These are phyloP conservation scores for Volutella citrinella DNA, from an alignment of 2,329 filamentous ascomycete genomes.

Conservation along the genomic window DNA sequence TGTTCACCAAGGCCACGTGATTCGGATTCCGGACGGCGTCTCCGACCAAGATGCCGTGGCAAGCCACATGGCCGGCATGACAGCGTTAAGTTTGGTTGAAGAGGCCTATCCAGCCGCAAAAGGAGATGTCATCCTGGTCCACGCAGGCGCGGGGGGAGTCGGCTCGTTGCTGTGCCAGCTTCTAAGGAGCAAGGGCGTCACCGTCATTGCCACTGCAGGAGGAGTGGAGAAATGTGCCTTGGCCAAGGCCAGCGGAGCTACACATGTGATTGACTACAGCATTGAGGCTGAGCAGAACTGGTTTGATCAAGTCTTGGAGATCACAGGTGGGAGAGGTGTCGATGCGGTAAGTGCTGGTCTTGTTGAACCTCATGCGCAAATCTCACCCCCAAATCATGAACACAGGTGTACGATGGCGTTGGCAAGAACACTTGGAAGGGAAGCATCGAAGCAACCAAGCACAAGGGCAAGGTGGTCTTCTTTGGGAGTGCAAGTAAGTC, in stretches of 20 bases:
- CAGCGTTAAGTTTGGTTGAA: background rate
- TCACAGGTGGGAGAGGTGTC: background rate
- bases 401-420: background rate
- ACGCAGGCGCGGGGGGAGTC: background rate
- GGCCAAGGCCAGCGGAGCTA: background rate
- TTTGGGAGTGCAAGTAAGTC: background rate
- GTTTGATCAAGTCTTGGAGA: background rate
- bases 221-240: background rate
- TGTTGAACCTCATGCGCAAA: no score
- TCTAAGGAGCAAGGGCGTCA: background rate
- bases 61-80: background rate
- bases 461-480: background rate
- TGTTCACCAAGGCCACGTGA: background rate
- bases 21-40: background rate
- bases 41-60: background rate
- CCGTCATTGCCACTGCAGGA: background rate
- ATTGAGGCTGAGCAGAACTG: background rate
- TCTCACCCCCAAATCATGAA: no score
- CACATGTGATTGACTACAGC: background rate
- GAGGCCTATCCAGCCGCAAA: background rate
- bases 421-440: constrained; percentile 1
- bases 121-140: background rate
- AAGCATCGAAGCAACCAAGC: constrained; percentile 1
- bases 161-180: background rate
- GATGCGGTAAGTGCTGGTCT: no score